Evolutionary conservation across 495 filamentous ascomycete species (phyloP), one percentile per base, ranked within the genome.

Genomic region (Hyaloscypha bicolor): DNA sequence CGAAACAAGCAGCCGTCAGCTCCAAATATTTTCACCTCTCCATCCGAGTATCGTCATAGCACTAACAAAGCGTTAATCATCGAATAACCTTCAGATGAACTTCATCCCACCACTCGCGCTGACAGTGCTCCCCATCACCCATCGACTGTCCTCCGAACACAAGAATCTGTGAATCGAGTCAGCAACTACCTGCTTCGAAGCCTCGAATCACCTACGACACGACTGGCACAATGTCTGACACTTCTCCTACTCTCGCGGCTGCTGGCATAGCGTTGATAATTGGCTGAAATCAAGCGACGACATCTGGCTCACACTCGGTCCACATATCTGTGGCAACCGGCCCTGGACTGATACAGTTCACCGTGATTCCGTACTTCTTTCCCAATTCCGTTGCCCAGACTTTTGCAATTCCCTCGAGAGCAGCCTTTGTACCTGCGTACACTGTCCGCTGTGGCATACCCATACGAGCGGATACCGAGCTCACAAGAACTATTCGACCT

Each of bases 301-400:
- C 79, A 21, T 73, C 74, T 65, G 84, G 81, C 45, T 90, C 63
- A 60, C 86, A 39, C 59, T 83, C 72, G 9, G 32, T 57, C 45
- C 32, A 75, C 72, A 76, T 73, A 61, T 79, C 78, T 48, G 79
- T 81, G 37, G 71, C 75, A 45, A 81, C 78, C 3, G 78, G 77
- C 1, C 78, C 77, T 0, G 79, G 78, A 35, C 69, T 71, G 8
- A 79, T 73, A 19, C 74, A 74, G 62, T 80, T 81, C 6, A 81
- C 72, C 9, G 77, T 79, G 35, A 79, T 65, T 0, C 74, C 75
- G 65, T 83, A 63, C 29, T 70, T 73, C 2, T 69, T 71, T 6
- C 77, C 77, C 52, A 80, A 62, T 60, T 80, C 77, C 29, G 72
- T 76, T 0, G 75, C 74, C 77, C 72, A 74, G 0, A 73, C 68